phyloP scores from a whole-genome alignment of 179 eudicot species.

The Drosera spatulata region DNA sequence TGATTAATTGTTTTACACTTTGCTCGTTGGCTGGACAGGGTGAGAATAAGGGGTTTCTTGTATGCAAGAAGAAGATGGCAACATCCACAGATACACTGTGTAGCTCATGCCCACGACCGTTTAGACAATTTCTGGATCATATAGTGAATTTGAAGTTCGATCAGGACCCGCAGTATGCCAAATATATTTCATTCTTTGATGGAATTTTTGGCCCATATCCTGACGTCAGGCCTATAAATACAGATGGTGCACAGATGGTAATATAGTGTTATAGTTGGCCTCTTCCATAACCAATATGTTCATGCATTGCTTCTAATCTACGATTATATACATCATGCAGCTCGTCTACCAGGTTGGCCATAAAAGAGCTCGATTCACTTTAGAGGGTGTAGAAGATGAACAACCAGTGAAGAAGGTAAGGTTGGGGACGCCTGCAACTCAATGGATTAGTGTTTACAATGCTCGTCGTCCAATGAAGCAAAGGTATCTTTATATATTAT shows the following conservation, averaged over 20 bases:
- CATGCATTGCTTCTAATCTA: too few relatives aligned
- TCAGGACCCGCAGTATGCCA: conserved; percentile 87
- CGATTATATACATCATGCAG: conserved; percentile 16
- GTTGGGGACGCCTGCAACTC: conserved; percentile 96
- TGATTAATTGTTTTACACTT: not conserved
- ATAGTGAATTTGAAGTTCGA: conserved; percentile 89
- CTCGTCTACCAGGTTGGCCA: conserved; percentile 87
- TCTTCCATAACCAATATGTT: too few relatives aligned
- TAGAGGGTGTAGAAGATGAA: conserved; percentile 74
- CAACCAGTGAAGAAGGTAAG: conserved; percentile 85
- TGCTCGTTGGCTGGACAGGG: conserved; percentile 36
- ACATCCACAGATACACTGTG: conserved; percentile 88
- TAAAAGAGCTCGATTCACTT: conserved; percentile 71
- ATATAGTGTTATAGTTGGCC: not conserved
- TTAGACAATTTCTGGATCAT: conserved; percentile 64
- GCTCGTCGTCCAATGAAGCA: conserved; percentile 94
- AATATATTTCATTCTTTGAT: conserved; percentile 80
- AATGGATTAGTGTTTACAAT: conserved; percentile 91
- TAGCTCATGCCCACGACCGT: conserved; percentile 76
- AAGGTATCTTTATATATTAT: conserved; percentile 24
- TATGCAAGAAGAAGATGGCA: conserved; percentile 94
- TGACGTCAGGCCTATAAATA: conserved; percentile 76
- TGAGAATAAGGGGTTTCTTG: conserved; percentile 89
- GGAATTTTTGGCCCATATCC: conserved; percentile 94
- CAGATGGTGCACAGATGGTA: conserved; percentile 98